Evolutionary conservation across 805 yeast species (phyloP).

Genomic region (Wickerhamiella lipophila): DNA sequence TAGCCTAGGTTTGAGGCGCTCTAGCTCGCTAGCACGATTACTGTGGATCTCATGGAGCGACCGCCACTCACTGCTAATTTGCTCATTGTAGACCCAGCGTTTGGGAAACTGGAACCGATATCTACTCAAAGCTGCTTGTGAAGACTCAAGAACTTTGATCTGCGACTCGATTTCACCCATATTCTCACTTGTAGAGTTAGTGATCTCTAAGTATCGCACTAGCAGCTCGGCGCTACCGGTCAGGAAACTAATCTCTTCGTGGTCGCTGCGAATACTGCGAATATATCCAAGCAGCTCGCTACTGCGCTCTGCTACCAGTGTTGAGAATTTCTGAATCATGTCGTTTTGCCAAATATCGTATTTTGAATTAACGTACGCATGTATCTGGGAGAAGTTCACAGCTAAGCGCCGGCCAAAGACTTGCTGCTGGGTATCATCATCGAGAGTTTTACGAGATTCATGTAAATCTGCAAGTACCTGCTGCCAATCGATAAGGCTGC

Average conservation of each 20-base stretch:
- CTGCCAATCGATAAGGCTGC: slow-evolving; percentile 38
- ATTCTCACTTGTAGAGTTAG: background rate
- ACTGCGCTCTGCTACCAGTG: slow-evolving; percentile 28
- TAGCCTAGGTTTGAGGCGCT: slow-evolving; percentile 12
- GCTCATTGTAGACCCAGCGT: slow-evolving; percentile 52
- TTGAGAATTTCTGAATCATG: slow-evolving; percentile 33
- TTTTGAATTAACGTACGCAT: slow-evolving; percentile 38
- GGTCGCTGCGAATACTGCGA: slow-evolving; percentile 25
- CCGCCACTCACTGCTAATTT: slow-evolving; percentile 39
- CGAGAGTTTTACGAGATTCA: slow-evolving; percentile 36
- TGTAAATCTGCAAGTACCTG: slow-evolving; percentile 35
- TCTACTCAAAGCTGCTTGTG: slow-evolving; percentile 34
- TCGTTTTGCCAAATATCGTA: slow-evolving; percentile 49
- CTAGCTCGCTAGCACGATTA: slow-evolving; percentile 30
- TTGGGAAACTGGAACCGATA: slow-evolving; percentile 38
- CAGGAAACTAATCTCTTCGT: slow-evolving; percentile 27
- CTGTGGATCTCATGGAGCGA: slow-evolving; percentile 33
- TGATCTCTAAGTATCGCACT: slow-evolving; percentile 1
- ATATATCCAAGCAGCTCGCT: slow-evolving; percentile 28
- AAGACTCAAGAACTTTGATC: slow-evolving; percentile 17
- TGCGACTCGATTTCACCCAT: background rate
- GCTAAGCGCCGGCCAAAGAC: slow-evolving; percentile 31
- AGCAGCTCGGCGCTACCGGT: slow-evolving; percentile 10
- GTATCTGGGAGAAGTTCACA: slow-evolving; percentile 43
- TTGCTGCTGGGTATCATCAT: slow-evolving; percentile 34